phyloP scores from a whole-genome alignment of 2,329 filamentous ascomycete species.

The Aspergillus carbonarius region DNA sequence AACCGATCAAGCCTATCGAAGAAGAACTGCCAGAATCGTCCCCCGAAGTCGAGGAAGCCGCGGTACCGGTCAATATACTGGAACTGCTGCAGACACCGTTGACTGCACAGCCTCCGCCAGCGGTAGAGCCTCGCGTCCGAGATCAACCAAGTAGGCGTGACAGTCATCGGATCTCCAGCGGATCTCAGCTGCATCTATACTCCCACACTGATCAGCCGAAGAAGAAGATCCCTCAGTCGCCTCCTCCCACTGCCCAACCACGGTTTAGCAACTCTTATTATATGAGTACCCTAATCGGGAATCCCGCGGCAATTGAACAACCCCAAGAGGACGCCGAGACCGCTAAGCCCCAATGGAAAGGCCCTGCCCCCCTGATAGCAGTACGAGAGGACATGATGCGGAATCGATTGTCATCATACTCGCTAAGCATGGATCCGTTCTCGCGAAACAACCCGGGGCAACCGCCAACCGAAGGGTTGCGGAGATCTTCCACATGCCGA shows the following conservation, averaged over 20 bases:
- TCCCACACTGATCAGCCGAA: slow-evolving; percentile 5
- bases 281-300: slow-evolving; percentile 25
- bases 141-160: slow-evolving; percentile 16
- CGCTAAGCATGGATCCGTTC: slow-evolving; percentile 33
- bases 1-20: slow-evolving; percentile 46
- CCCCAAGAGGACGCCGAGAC: slow-evolving; percentile 17
- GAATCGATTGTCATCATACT: slow-evolving; percentile 38
- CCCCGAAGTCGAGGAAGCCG: slow-evolving; percentile 46
- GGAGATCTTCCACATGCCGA: slow-evolving; percentile 20
- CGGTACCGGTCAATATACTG: slow-evolving; percentile 63
- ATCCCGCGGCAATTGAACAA: slow-evolving; percentile 15
- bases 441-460: slow-evolving; percentile 27
- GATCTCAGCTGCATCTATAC: slow-evolving; percentile 6
- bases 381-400: slow-evolving; percentile 55
- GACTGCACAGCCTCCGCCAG: slow-evolving; percentile 48
- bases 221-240: slow-evolving; percentile 9
- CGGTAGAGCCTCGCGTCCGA: slow-evolving; percentile 22
- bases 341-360: slow-evolving; percentile 25
- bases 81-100: slow-evolving; percentile 65
- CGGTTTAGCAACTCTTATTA: slow-evolving; percentile 1
- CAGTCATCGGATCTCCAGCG: slow-evolving; percentile 14
- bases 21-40: slow-evolving; percentile 33
- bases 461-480: neutral
- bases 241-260: slow-evolving; percentile 7
- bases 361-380: slow-evolving; percentile 51